Base-by-base conservation (phyloP, 768 basidiomycete genomes). In the Myochromella boudieri region DNA sequence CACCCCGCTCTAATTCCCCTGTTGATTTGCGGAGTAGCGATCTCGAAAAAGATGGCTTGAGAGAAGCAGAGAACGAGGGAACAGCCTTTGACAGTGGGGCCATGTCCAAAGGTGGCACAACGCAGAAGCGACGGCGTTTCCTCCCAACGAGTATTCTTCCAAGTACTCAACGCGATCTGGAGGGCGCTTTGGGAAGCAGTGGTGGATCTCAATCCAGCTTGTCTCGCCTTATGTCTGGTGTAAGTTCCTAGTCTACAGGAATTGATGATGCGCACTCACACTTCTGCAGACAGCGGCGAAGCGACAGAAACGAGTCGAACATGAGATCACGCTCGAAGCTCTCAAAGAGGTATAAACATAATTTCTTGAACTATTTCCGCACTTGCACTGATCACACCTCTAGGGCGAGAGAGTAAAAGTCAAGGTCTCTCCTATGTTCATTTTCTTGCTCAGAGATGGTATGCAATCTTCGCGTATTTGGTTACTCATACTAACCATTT, bases 361-460 rank as follows among this genome's bases (percentile, higher is more conserved):
- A 11, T 37, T 17, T 11, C 20, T 8, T 33, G 15, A 25, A 15
- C 32, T 22, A 32, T 17, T 18, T 42, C 20, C 17, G 18, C 24
- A n/a, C 7, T n/a, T 34, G 5, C 15, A 26, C 27, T 49, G 32
- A 48, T 2, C 28, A 29, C 18, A 24, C 7, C 26, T 38, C 5
- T 28, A 59, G 50, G 81, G 72, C 8, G 76, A 82, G 21, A 70
- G 80, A 18, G 77, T 86, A 8, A 66, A 72, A 28, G 75, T 87
- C 12, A 69, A 69, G 43, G 70, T 83, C 37, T 70, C 77, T 37
- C 81, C 85, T 7, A 65, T 87, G 61, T 85, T 75, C 58, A 75
- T 85, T 28, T 86, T 87, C 62, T 68, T 87, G 25, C 70, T 80
- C 49, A 71, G 78, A 37, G 79, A 86, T 55, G 84, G 74, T 69